A percentile compares a stretch with the other conserved stretches of the same genome.
Conservation (phyloP, 2,329 filamentous ascomycete species). For the Aurifilum marmelostoma region DNA sequence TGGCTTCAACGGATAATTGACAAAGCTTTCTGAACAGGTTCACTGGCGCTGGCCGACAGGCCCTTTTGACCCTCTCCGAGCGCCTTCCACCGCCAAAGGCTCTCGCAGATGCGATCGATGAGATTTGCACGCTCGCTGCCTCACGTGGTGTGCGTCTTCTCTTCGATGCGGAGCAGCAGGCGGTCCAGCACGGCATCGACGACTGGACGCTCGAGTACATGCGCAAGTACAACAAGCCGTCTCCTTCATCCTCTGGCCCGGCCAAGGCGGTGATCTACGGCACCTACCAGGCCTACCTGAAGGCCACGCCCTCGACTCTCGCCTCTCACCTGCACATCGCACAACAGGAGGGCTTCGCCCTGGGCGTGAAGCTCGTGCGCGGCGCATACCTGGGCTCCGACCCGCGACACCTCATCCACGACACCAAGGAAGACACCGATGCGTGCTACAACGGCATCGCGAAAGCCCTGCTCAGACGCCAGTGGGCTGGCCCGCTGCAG, state of each 20-base stretch:
- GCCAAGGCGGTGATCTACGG: conserved; percentile 74
- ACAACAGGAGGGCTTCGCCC: conserved; percentile 61
- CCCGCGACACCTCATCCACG: conserved; percentile 70
- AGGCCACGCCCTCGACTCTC: conserved; percentile 61
- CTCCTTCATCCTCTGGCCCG: conserved; percentile 24
- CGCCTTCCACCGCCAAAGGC: conserved; percentile 64
- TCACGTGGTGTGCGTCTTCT: conserved; percentile 72
- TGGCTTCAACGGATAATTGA: not conserved
- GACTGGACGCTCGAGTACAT: conserved; percentile 79
- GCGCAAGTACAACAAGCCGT: conserved; percentile 68
- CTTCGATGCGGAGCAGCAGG: conserved; percentile 84
- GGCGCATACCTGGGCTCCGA: conserved; percentile 75
- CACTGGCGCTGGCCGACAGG: conserved; percentile 78
- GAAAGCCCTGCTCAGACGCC: conserved; percentile 65
- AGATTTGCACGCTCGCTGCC: conserved; percentile 73
- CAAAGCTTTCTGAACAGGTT: conserved; percentile 50
- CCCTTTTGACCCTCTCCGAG: conserved; percentile 67
- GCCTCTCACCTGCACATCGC: conserved; percentile 63
- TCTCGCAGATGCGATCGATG: conserved; percentile 71
- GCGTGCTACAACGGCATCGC: conserved; percentile 73
- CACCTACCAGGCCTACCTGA: conserved; percentile 79
- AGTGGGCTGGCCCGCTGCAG: conserved; percentile 60
- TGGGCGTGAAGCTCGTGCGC: conserved; percentile 76
- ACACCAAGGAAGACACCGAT: conserved; percentile 73
- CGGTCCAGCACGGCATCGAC: conserved; percentile 78